Evolutionary conservation across 1,284 basidiomycete species (phyloP).

Genomic region (Gomphus bonarii): DNA sequence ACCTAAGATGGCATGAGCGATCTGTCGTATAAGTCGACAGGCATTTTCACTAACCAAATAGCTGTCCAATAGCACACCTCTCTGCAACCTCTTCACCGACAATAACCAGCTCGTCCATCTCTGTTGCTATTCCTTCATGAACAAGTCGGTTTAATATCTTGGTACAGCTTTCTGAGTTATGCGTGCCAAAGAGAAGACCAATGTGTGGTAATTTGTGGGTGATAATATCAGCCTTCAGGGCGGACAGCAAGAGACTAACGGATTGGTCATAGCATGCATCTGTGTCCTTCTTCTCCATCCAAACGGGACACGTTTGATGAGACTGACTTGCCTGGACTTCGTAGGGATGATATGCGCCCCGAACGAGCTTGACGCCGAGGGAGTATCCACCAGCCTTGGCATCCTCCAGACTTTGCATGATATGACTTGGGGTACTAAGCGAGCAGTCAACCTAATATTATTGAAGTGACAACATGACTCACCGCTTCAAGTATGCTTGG

Average conservation of each 20-base stretch:
- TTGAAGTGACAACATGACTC: constrained; percentile 13
- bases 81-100: constrained; percentile 50
- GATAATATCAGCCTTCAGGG: constrained; percentile 38
- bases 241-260: constrained; percentile 48
- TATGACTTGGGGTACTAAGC: constrained; percentile 53
- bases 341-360: constrained; percentile 85
- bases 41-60: constrained; percentile 54
- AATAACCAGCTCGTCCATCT: constrained; percentile 22
- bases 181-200: constrained; percentile 78
- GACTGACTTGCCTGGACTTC: constrained; percentile 54
- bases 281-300: constrained; percentile 61
- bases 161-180: constrained; percentile 64
- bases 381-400: constrained; percentile 65
- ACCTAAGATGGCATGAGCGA: constrained; percentile 31
- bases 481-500: constrained; percentile 78
- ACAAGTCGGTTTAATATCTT: constrained; percentile 55
- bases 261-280: constrained; percentile 75
- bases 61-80: constrained; percentile 69
- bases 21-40: not conserved
- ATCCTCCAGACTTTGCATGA: constrained; percentile 57
- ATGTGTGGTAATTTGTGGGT: constrained; percentile 31
- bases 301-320: constrained; percentile 51
- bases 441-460: not conserved
- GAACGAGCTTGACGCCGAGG: constrained; percentile 89
- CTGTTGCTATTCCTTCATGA: constrained; percentile 41